phyloP scores from a whole-genome alignment of 2,329 filamentous ascomycete species.

The Aquanectria penicillioides region DNA sequence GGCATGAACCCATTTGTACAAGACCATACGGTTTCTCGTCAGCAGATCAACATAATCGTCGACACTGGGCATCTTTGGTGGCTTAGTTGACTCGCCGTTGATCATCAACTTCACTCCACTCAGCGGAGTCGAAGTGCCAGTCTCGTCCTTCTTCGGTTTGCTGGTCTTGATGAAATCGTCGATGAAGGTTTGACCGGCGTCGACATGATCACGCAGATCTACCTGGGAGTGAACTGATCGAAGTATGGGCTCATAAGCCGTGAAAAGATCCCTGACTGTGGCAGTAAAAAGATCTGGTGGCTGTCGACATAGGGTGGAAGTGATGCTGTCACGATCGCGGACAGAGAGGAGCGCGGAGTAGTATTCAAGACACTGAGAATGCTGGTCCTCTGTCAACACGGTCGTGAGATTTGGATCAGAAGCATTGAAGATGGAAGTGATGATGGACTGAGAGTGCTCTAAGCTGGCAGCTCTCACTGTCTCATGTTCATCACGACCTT shows the following conservation, averaged over 20 bases:
- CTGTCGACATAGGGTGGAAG: constrained; percentile 71
- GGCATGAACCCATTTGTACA: constrained; percentile 78
- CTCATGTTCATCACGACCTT: constrained; percentile 66
- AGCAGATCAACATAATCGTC: constrained; percentile 78
- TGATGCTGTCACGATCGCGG: constrained; percentile 78
- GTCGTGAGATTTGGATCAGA: constrained; percentile 56
- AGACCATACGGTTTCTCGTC: constrained; percentile 68
- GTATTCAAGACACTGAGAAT: constrained; percentile 74
- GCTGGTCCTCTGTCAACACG: constrained; percentile 67
- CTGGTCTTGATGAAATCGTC: constrained; percentile 74
- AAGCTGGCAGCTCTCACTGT: constrained; percentile 66
- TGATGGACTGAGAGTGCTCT: constrained; percentile 65
- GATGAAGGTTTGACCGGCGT: constrained; percentile 74
- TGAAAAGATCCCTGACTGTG: constrained; percentile 70
- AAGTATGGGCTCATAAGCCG: constrained; percentile 80
- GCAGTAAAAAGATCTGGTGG: constrained; percentile 79
- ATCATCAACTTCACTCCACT: constrained; percentile 12
- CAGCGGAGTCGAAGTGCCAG: constrained; percentile 33
- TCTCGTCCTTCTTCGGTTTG: constrained; percentile 53
- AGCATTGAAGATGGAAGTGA: constrained; percentile 70
- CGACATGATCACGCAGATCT: constrained; percentile 75
- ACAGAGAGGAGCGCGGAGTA: constrained; percentile 76
- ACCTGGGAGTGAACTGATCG: constrained; percentile 75
- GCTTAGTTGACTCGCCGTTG: constrained; percentile 36
- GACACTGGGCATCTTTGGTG: constrained; percentile 63